Base-by-base conservation (phyloP, 805 yeast species). In the Metschnikowia borealis region DNA sequence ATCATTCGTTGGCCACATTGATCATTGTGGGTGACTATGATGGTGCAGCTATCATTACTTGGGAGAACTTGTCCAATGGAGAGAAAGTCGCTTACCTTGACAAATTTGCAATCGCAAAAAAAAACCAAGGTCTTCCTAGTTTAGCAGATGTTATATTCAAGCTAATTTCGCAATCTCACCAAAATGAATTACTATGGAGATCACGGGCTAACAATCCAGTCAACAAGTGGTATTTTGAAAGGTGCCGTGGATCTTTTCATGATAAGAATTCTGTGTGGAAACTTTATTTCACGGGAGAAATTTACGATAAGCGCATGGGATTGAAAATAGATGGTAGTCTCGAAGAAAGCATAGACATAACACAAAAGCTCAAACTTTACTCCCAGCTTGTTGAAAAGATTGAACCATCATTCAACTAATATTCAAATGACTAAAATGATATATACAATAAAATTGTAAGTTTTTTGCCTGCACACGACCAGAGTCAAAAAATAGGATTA, bases 201-300 rank as follows among this genome's bases (percentile, higher is more conserved):
- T 92, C 98, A 1, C 73, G 96, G 42, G 79, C 78, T 51, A 79
- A 71, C 49, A 94, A 94, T 65, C 96, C 97, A 0, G 97, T 94
- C 6, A 94, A 94, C 71, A 90, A 90, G 62, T 94, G 99, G 99
- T 92, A 92, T 64, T 94, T 92, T 67, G 97, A 94, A 62, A 75
- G 99, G 54, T 85, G 96, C 38, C 70, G 76, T 15, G 96, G 96
- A 0, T 83, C 85, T 26, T 62, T 83, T 38, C 66, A 69, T 32
- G 51, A 56, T 8, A 62, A 65, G 0, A 67, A 61, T 4, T 68
- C 75, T 5, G 66, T 62, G 31, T 73, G 77, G 77, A 72, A 70
- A 52, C 57, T 71, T 2, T 73, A 70, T 49, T 73, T 64, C 56
- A 69, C 76, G 2, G 78, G 78, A 0, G 75, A 70, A 26, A 56